Conservation (phyloP, 306 rosid genomes). For the Quercus agrifolia region DNA sequence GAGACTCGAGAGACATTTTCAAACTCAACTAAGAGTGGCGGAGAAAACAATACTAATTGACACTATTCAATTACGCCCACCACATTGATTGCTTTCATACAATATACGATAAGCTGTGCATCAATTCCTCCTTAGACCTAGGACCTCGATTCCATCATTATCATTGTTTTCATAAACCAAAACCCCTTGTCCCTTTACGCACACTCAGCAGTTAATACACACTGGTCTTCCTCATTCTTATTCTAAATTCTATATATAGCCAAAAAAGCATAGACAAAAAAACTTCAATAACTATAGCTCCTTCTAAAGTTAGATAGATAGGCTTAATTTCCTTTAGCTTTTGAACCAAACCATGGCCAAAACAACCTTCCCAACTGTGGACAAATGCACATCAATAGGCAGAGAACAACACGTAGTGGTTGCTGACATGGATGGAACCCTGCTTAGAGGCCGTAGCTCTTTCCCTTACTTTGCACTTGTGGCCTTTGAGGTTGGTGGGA, state of each 20-base stretch:
- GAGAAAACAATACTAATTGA: too few relatives aligned
- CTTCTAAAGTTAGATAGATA: neutral
- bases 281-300: neutral
- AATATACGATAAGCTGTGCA: too few relatives aligned
- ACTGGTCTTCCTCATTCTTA: neutral
- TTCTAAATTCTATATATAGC: constrained; percentile 3
- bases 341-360: neutral
- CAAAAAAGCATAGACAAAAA: neutral
- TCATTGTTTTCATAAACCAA: constrained; percentile 13
- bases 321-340: neutral
- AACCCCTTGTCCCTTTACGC: constrained; percentile 1
- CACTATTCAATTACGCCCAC: too few relatives aligned
- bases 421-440: constrained; percentile 86
- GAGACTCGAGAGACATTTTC: too few relatives aligned
- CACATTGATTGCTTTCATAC: too few relatives aligned
- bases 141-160: neutral
- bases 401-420: constrained; percentile 74
- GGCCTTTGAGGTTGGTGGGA: constrained; percentile 81
- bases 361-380: constrained; percentile 41
- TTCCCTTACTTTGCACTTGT: constrained; percentile 79
- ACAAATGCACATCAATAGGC: constrained; percentile 52
- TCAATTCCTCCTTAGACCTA: too few relatives aligned
- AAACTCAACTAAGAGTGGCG: too few relatives aligned
- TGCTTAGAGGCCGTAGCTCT: constrained; percentile 69
- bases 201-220: too few relatives aligned